These are phyloP conservation scores for Durusdinium trenchii DNA, from an alignment of 73 alveolate genomes.

Conservation along the genomic window DNA sequence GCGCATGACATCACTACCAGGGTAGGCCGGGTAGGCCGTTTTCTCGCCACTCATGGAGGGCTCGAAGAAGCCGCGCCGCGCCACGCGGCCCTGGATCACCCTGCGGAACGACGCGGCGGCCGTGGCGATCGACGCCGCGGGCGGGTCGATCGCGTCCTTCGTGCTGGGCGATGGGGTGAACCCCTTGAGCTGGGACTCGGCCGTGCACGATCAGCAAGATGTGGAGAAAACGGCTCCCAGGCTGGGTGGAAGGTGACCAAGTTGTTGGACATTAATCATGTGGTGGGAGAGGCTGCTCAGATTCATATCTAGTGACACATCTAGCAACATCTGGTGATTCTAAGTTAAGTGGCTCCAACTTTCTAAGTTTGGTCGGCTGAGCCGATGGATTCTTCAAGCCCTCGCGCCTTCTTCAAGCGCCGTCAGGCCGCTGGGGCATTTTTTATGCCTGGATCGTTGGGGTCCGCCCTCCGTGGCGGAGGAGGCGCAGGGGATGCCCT, in stretches of 20 bases:
- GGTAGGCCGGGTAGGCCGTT: background rate
- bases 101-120: slow-evolving; percentile 16
- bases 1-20: background rate
- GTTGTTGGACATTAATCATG: too few species aligned
- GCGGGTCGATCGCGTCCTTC: slow-evolving; percentile 44
- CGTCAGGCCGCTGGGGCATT: slow-evolving; percentile 90
- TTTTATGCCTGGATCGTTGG: slow-evolving; percentile 93
- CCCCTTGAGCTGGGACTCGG: slow-evolving; percentile 91
- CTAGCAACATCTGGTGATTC: background rate
- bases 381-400: background rate
- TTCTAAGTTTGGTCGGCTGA: background rate
- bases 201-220: slow-evolving; percentile 59
- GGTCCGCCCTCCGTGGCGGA: slow-evolving; percentile 74
- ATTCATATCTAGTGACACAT: too few species aligned
- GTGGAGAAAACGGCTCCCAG: background rate
- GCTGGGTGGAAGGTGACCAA: too few species aligned
- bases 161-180: background rate
- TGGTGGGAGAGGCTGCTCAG: too few species aligned
- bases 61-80: background rate
- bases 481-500: slow-evolving; percentile 84
- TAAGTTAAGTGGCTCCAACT: too few species aligned
- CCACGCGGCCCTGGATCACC: background rate
- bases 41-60: background rate
- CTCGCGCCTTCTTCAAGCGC: too few species aligned
- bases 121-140: slow-evolving; percentile 55